Evolutionary conservation across 352 stramenopile genomes (phyloP).

Genomic region (Phytophthora tubulina): DNA sequence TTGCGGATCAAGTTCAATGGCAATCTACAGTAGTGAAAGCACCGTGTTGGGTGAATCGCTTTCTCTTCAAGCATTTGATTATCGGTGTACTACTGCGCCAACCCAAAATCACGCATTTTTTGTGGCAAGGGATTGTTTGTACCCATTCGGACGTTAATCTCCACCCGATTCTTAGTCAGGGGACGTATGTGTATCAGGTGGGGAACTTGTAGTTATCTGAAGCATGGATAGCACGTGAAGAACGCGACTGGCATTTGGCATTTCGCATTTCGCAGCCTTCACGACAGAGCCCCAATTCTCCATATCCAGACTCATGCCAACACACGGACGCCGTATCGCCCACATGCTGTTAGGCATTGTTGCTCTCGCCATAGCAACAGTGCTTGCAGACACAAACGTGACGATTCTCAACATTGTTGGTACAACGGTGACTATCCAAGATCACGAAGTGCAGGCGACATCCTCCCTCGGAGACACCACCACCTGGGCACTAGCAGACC

Average conservation of each 20-base stretch:
- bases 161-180: neutral
- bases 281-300: neutral
- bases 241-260: neutral
- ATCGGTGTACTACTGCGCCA: neutral
- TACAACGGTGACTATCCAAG: constrained; percentile 4
- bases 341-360: constrained; percentile 1
- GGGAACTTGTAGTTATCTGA: too few species aligned
- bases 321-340: neutral
- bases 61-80: neutral
- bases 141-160: neutral
- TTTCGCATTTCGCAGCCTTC: constrained; percentile 3
- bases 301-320: neutral
- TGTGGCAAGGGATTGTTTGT: neutral
- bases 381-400: constrained; percentile 4
- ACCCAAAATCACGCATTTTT: constrained; percentile 1
- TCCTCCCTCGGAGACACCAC: neutral
- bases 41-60: neutral
- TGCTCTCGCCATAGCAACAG: neutral
- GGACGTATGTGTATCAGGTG: neutral
- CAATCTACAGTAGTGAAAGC: neutral
- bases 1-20: neutral
- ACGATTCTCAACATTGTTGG: neutral
- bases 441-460: constrained; percentile 3
- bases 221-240: too few species aligned
- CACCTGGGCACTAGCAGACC: neutral